Percentiles rank a stretch among this genome's conserved stretches.
Evolutionary conservation across 192 early-diverging fungal genomes (phyloP).

Genomic region (Geranomyces michiganensis): DNA sequence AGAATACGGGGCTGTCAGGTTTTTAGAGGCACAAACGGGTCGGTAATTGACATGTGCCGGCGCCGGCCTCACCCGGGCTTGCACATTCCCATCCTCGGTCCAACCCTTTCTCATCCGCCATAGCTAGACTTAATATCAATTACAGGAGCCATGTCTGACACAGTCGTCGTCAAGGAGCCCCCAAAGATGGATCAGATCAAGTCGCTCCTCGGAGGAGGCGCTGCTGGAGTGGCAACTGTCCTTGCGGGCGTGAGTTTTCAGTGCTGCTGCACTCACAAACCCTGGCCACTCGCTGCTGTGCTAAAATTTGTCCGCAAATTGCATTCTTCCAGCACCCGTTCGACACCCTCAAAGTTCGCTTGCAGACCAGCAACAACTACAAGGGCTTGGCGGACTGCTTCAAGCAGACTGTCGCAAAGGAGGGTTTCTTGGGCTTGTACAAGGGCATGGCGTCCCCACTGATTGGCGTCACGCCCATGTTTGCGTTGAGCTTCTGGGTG

Average conservation of each 20-base stretch:
- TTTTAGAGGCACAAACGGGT: no score
- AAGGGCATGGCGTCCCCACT: constrained; percentile 93
- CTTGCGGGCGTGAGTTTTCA: constrained; percentile 60
- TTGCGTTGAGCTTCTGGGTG: constrained; percentile 93
- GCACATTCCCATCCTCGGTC: no score
- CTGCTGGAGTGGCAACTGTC: constrained; percentile 85
- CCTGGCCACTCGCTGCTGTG: not conserved
- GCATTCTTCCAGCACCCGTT: constrained; percentile 42
- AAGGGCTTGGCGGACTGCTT: constrained; percentile 89
- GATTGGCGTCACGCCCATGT: constrained; percentile 93
- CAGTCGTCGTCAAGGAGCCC: not conserved
- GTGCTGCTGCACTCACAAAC: not conserved
- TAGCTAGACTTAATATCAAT: no score
- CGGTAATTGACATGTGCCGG: no score
- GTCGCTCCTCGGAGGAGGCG: constrained; percentile 92
- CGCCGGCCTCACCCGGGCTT: no score
- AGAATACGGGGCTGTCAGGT: no score
- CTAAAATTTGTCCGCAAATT: not conserved
- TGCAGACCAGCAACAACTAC: constrained; percentile 90
- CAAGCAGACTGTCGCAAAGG: constrained; percentile 86
- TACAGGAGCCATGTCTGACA: no score
- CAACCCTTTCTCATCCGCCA: no score
- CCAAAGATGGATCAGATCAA: constrained; percentile 52
- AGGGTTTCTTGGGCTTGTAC: constrained; percentile 91
- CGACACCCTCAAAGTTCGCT: constrained; percentile 89